These are phyloP conservation scores for Cystoderma amianthinum DNA, from an alignment of 768 basidiomycete species.

Conservation along the genomic window DNA sequence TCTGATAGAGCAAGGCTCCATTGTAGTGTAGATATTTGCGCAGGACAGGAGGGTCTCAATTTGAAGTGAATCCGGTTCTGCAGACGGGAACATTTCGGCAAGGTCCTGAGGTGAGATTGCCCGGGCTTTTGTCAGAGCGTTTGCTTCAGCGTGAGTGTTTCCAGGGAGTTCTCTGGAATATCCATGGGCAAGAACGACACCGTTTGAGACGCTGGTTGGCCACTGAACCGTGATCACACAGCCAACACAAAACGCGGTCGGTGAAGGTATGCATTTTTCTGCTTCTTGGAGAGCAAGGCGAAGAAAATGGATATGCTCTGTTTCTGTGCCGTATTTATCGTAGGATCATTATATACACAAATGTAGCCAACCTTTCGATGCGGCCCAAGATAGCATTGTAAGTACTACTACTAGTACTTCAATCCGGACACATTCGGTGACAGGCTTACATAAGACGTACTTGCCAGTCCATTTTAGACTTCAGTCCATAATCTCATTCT, in stretches of 20 bases:
- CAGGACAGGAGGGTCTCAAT: constrained; percentile 46
- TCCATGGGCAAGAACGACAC: constrained; percentile 66
- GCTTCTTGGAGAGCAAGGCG: constrained; percentile 67
- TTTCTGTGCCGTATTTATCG: too few species aligned
- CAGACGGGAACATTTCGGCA: constrained; percentile 31
- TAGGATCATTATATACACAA: too few species aligned
- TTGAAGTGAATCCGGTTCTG: constrained; percentile 18
- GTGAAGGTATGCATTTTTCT: constrained; percentile 55
- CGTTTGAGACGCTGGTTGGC: constrained; percentile 25
- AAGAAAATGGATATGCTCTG: constrained; percentile 35
- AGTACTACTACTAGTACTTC: too few species aligned
- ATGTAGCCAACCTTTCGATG: too few species aligned
- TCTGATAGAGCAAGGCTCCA: constrained; percentile 92
- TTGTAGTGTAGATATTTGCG: constrained; percentile 85
- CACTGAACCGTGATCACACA: constrained; percentile 58
- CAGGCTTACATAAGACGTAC: too few species aligned
- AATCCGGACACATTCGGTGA: too few species aligned
- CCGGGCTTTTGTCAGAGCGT: constrained; percentile 72
- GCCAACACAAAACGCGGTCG: constrained; percentile 89
- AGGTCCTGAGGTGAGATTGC: constrained; percentile 37
- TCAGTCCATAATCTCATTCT: constrained; percentile 12
- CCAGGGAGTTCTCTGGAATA: constrained; percentile 89
- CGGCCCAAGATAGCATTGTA: too few species aligned
- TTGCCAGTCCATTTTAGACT: not conserved
- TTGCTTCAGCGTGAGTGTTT: constrained; percentile 97